Conservation (phyloP, 2,329 filamentous ascomycete genomes). For the Botrytis byssoidea region DNA sequence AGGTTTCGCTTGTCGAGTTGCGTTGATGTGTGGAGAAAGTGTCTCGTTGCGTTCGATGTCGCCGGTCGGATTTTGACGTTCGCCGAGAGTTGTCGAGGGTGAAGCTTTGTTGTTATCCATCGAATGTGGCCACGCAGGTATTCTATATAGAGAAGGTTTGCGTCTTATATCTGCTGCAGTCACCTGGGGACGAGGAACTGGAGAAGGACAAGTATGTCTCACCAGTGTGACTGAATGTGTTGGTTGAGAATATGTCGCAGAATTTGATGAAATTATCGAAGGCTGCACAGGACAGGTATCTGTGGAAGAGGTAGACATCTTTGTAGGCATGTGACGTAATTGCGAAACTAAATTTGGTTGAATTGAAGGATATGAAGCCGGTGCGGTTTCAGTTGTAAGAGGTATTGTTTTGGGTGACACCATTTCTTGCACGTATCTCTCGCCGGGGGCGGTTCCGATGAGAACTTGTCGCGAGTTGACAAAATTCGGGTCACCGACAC, state of each 20-base stretch:
- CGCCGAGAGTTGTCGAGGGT: too few relatives aligned
- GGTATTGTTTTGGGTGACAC: conserved; percentile 23
- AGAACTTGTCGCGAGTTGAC: not conserved
- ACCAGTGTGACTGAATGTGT: not conserved
- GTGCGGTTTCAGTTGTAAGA: conserved; percentile 15
- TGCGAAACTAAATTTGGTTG: not conserved
- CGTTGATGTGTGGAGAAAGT: not conserved
- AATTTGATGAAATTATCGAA: not conserved
- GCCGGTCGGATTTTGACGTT: not conserved
- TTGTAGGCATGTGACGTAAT: not conserved
- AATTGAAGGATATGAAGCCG: not conserved
- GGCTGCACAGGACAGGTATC: not conserved
- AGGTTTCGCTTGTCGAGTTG: not conserved
- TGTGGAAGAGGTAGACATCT: not conserved
- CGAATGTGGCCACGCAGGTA: conserved; percentile 30
- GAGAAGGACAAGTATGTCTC: not conserved
- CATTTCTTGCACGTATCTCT: conserved; percentile 7
- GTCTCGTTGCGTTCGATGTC: too few relatives aligned
- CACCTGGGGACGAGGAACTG: not conserved
- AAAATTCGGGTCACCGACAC: not conserved
- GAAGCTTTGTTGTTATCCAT: not conserved
- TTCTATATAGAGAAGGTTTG: conserved; percentile 34
- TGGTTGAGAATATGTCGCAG: not conserved
- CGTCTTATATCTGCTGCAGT: conserved; percentile 29
- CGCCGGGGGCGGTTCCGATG: not conserved